A percentile compares a stretch with the other conserved stretches of the same genome.
Conservation (phyloP, 805 yeast genomes). For the Metschnikowia vanudenii region DNA sequence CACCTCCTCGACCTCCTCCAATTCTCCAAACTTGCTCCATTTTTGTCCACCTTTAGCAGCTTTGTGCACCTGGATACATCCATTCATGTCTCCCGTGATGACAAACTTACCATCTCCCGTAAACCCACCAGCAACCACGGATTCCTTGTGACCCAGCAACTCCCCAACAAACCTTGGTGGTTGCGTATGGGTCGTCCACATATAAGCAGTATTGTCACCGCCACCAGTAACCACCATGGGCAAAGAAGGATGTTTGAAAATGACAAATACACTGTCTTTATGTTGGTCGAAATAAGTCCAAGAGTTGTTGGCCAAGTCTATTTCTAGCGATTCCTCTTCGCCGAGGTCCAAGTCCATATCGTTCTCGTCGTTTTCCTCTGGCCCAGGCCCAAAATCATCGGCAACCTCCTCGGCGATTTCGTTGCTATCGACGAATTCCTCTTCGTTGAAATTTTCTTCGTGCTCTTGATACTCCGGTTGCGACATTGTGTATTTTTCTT, state of each 20-base stretch:
- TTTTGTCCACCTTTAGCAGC: conserved; percentile 74
- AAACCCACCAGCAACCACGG: conserved; percentile 82
- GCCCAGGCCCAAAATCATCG: conserved; percentile 31
- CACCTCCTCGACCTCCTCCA: conserved; percentile 89
- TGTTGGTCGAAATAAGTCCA: conserved; percentile 87
- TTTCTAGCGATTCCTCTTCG: conserved; percentile 52
- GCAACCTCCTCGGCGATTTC: conserved; percentile 44
- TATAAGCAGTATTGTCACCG: conserved; percentile 83
- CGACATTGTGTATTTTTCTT: conserved; percentile 11
- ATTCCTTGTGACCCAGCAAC: conserved; percentile 80
- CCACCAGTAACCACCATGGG: conserved; percentile 93
- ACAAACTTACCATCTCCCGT: conserved; percentile 77
- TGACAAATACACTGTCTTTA: conserved; percentile 78
- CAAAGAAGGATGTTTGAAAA: conserved; percentile 79
- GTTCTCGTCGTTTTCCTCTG: conserved; percentile 38
- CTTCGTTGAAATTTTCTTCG: conserved; percentile 20
- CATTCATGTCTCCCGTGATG: conserved; percentile 94
- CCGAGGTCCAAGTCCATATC: conserved; percentile 35
- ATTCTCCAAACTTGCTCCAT: conserved; percentile 68
- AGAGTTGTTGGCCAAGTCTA: conserved; percentile 89
- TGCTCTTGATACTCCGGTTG: conserved; percentile 12
- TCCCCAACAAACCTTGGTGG: conserved; percentile 81
- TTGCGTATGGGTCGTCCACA: conserved; percentile 89
- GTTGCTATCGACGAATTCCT: conserved; percentile 38
- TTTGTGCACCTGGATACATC: conserved; percentile 72